Conservation (phyloP, 2,329 filamentous ascomycete genomes). For the Apiospora phragmitis region DNA sequence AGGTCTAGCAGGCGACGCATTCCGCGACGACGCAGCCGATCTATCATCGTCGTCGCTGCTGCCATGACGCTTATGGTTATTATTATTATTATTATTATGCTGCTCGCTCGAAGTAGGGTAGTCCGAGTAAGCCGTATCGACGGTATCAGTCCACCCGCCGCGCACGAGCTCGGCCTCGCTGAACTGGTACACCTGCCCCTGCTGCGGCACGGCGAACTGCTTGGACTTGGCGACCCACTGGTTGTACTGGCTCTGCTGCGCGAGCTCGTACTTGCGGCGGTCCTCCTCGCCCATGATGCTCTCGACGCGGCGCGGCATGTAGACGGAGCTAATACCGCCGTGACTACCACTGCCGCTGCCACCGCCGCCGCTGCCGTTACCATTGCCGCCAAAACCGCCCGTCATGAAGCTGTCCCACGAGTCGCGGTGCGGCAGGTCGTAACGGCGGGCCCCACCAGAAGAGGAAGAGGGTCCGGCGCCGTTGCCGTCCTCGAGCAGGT, state of each 20-base stretch:
- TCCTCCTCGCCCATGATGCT: slow-evolving; percentile 80
- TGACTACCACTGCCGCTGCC: slow-evolving; percentile 16
- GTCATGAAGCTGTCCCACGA: slow-evolving; percentile 70
- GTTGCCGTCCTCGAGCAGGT: slow-evolving; percentile 29
- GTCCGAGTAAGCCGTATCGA: slow-evolving; percentile 31
- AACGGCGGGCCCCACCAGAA: slow-evolving; percentile 42
- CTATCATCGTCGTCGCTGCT: slow-evolving; percentile 13
- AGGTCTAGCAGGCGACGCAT: neutral
- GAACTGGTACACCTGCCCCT: slow-evolving; percentile 51
- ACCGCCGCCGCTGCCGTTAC: neutral
- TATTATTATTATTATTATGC: slow-evolving; percentile 18
- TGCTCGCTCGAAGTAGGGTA: neutral
- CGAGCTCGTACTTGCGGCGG: slow-evolving; percentile 69
- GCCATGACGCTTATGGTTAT: slow-evolving; percentile 21
- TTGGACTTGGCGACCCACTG: slow-evolving; percentile 34
- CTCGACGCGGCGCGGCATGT: slow-evolving; percentile 68
- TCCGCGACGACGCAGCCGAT: slow-evolving; percentile 9
- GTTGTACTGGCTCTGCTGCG: slow-evolving; percentile 55
- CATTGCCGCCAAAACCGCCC: slow-evolving; percentile 52
- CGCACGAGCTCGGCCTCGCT: slow-evolving; percentile 44
- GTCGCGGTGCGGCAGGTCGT: slow-evolving; percentile 54
- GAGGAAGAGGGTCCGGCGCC: slow-evolving; percentile 11
- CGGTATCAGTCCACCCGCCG: slow-evolving; percentile 41
- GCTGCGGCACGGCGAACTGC: slow-evolving; percentile 36
- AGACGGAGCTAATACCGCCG: slow-evolving; percentile 54